Percentiles rank a stretch among this genome's conserved stretches.
These are phyloP conservation scores for Rhizoclosmatium globosum DNA, from an alignment of 192 early-diverging fungal genomes.

Conservation along the genomic window DNA sequence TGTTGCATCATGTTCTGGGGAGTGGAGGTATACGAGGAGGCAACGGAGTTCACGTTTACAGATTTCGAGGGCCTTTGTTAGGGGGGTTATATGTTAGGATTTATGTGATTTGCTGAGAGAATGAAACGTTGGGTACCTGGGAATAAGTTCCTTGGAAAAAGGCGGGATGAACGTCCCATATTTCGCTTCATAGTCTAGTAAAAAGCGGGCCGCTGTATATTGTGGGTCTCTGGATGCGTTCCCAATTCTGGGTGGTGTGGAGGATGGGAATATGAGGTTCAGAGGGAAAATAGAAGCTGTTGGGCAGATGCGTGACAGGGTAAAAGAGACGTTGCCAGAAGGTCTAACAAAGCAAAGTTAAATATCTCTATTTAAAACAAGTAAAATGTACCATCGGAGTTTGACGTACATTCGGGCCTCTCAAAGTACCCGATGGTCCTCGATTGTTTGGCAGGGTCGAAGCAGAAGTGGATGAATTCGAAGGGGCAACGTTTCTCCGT, in stretches of 20 bases:
- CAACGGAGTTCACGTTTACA: slow-evolving; percentile 80
- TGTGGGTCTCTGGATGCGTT: slow-evolving; percentile 51
- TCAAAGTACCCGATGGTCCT: slow-evolving; percentile 13
- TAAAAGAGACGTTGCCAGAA: slow-evolving; percentile 40
- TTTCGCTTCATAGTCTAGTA: slow-evolving; percentile 72
- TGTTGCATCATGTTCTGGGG: slow-evolving; percentile 85
- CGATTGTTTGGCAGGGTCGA: background rate
- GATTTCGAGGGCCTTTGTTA: slow-evolving; percentile 65
- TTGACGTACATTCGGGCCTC: background rate
- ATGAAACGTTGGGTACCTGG: slow-evolving; percentile 40
- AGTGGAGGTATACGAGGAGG: slow-evolving; percentile 78
- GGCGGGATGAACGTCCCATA: slow-evolving; percentile 76
- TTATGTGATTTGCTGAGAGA: background rate
- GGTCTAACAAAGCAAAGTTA: background rate
- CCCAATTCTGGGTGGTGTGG: slow-evolving; percentile 10
- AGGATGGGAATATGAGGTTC: background rate
- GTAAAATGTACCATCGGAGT: slow-evolving; percentile 9
- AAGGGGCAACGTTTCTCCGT: background rate
- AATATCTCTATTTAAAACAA: background rate
- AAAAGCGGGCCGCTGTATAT: slow-evolving; percentile 69
- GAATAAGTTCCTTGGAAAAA: slow-evolving; percentile 74
- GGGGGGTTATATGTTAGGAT: background rate
- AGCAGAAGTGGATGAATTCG: background rate
- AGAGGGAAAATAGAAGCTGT: slow-evolving; percentile 38
- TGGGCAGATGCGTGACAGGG: slow-evolving; percentile 45